These are phyloP conservation scores for Euphorbia schlechtendalii DNA, from an alignment of 441 rosid genomes.

Conservation along the genomic window DNA sequence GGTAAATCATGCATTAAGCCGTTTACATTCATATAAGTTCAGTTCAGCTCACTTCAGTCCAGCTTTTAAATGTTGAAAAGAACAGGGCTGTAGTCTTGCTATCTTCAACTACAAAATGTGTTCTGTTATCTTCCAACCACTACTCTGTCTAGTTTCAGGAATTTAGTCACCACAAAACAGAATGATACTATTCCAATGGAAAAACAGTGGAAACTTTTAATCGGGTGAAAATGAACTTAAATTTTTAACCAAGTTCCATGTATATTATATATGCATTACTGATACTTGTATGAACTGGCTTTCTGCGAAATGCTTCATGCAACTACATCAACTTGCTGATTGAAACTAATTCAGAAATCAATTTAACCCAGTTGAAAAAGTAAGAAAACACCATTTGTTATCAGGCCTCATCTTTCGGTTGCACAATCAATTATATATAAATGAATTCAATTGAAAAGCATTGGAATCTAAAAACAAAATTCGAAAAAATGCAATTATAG, in stretches of 20 bases:
- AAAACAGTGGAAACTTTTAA: background rate
- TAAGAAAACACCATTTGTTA: background rate
- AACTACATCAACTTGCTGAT: too few relatives aligned
- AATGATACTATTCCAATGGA: background rate
- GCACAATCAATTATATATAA: background rate
- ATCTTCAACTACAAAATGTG: background rate
- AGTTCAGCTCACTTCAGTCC: too few relatives aligned
- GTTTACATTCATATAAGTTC: too few relatives aligned
- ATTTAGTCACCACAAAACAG: background rate
- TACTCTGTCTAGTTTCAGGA: background rate
- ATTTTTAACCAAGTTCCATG: too few relatives aligned
- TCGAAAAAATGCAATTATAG: background rate
- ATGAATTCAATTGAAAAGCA: background rate
- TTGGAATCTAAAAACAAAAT: background rate
- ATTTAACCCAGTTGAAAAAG: slow-evolving; percentile 5
- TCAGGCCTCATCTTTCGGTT: background rate
- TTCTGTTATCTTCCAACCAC: background rate
- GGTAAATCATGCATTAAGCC: too few relatives aligned
- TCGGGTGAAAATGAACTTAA: background rate
- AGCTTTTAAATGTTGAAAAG: too few relatives aligned
- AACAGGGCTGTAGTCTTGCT: too few relatives aligned
- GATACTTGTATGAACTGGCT: too few relatives aligned
- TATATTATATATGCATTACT: too few relatives aligned
- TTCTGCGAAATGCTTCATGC: background rate
- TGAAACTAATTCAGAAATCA: background rate